Base-by-base conservation (phyloP, 2,329 filamentous ascomycete genomes). In the Didymella keratinophila region DNA sequence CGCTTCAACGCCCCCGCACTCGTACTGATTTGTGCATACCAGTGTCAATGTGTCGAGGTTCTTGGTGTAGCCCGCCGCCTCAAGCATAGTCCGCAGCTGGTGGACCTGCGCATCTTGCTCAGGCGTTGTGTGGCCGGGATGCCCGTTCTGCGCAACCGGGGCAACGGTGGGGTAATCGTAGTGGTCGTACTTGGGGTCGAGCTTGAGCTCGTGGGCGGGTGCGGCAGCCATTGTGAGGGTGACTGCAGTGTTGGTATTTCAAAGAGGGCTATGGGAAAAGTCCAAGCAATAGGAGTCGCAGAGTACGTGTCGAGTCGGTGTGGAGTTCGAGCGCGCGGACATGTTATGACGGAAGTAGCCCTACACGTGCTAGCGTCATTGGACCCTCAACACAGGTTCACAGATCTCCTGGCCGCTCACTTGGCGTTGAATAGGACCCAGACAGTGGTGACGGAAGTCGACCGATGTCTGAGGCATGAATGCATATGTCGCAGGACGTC, bases 181-280 rank as follows among this genome's bases (percentile, higher is more conserved):
- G 83, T 96, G 79, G 82, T 98, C 95, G 84, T 98, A 96, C 82
- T 97, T 97, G 77, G 91, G 85, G 79, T 96, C 89, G 71, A 92
- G 79, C 67, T 81, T 78, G 67, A 83, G 64, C 77, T 68, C 69
- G 58, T 55, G 62, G 36, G 66, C 55, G 27, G 61, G 60, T 50
- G 62, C 47, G 63, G 70, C 64, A 51, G 74, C 72, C 76, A 78
- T 78, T 51, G 41, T 73, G 66, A 39, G 51, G 27, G 56, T 53
- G 44, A 48, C 49, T 58, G 50, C 44, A 39, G 49, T 39, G 44
- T 44, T n/a, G 48, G 44, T 34, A 28, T 50, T 43, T 47, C 34
- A 47, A 30, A 14, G 43, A 39, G 42, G 51, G 41, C 27, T 52
- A 18, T 39, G 54, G 49, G 57, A 54, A 63, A 58, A 58, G 45